Evolutionary conservation across 805 yeast species (phyloP).

Genomic region (Candida multigemmis): DNA sequence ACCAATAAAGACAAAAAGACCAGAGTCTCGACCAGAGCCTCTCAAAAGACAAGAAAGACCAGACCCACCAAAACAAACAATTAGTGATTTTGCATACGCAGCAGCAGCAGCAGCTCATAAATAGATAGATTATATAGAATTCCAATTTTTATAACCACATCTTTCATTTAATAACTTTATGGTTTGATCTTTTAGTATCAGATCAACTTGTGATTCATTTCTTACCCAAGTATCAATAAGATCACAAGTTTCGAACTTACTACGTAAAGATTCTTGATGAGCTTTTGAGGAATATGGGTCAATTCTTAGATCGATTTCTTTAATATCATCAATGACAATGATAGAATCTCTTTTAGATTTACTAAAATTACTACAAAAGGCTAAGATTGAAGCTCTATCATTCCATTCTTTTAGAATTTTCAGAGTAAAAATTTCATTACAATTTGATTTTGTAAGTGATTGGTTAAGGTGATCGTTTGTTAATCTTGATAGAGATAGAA

Average conservation of each 20-base stretch:
- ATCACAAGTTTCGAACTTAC: slow-evolving; percentile 16
- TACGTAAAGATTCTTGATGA: slow-evolving; percentile 11
- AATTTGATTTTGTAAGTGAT: slow-evolving; percentile 9
- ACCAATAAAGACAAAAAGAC: slow-evolving; percentile 7
- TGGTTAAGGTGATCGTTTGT: slow-evolving; percentile 35
- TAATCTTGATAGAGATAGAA: slow-evolving; percentile 27
- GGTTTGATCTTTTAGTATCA: slow-evolving; percentile 24
- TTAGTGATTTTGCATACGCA: slow-evolving; percentile 33
- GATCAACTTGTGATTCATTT: slow-evolving; percentile 25
- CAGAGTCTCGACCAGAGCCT: slow-evolving; percentile 6
- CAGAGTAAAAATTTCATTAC: slow-evolving; percentile 17
- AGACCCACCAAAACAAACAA: slow-evolving; percentile 4
- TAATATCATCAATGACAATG: slow-evolving; percentile 1
- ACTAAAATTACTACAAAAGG: slow-evolving; percentile 22
- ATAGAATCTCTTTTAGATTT: slow-evolving; percentile 10
- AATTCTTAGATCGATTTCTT: slow-evolving; percentile 14
- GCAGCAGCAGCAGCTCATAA: slow-evolving; percentile 38
- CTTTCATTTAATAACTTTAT: slow-evolving; percentile 21
- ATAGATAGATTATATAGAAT: too few species aligned
- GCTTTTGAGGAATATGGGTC: slow-evolving; percentile 30
- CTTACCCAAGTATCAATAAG: slow-evolving; percentile 25
- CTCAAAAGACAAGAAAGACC: slow-evolving; percentile 9
- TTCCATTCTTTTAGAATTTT: slow-evolving; percentile 28
- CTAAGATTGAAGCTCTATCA: slow-evolving; percentile 17
- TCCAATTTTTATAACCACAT: slow-evolving; percentile 30